phyloP scores from a whole-genome alignment of 2,329 filamentous ascomycete genomes.

The Diaporthe ilicicola region DNA sequence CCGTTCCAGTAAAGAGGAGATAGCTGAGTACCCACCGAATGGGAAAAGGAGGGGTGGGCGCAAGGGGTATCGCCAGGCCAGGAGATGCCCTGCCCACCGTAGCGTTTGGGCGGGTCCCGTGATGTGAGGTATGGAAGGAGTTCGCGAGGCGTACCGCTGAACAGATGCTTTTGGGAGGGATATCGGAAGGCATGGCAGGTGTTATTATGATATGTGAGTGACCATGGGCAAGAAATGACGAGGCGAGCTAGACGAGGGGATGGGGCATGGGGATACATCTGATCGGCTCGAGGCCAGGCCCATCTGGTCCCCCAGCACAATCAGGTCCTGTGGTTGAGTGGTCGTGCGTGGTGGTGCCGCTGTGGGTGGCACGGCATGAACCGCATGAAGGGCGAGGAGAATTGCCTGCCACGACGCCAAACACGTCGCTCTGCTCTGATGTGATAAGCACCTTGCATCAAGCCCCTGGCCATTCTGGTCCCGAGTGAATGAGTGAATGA shows the following conservation, averaged over 20 bases:
- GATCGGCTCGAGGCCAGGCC: constrained; percentile 15
- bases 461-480: neutral
- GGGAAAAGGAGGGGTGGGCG: neutral
- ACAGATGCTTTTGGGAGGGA: neutral
- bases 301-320: neutral
- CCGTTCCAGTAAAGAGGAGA: neutral
- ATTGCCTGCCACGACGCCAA: constrained; percentile 2
- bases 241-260: constrained; percentile 14
- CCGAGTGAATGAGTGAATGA: neutral
- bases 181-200: neutral
- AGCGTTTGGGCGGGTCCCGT: neutral
- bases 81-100: neutral
- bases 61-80: neutral
- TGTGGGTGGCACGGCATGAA: constrained; percentile 19
- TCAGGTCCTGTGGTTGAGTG: neutral
- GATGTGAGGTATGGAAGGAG: neutral
- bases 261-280: constrained; percentile 2
- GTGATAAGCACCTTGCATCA: constrained; percentile 19
- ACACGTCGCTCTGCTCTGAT: neutral
- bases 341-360: constrained; percentile 7
- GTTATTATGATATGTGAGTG: constrained; percentile 19
- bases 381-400: neutral
- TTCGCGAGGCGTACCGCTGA: neutral
- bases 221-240: neutral
- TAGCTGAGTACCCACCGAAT: neutral